Base-by-base conservation (phyloP, 305 asterid genomes). In the Galium porrigens region DNA sequence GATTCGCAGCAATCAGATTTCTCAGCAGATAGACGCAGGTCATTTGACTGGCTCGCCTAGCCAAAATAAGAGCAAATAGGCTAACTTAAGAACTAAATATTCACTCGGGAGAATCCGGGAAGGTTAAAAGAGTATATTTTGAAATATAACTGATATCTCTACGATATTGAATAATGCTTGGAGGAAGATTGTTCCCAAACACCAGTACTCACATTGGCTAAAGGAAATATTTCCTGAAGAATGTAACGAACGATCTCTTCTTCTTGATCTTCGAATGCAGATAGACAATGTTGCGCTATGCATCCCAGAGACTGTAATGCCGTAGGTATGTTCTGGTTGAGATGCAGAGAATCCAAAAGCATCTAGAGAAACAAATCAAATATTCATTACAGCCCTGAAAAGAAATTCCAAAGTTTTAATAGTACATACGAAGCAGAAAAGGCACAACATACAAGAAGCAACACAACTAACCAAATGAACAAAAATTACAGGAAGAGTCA, bases 351-450 rank as follows among this genome's bases (percentile, higher is more conserved):
- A 44, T 46, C 67, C 67, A 63, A 32, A 46, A 63, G 67, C 29
- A 44, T 46, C 67, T 46, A 42, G 29, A 29, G 33, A n/a, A 46
- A 27, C 0, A 29, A 22, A 14, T 1, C 67, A 44, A 46, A 14
- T 46, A 44, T 85, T 86, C 89, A 90, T 77, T 44, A 84, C 82
- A 49, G 96, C 80, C 32, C 86, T 84, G 76, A 73, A 77, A 81
- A 41, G 18, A 41, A 30, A 58, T 53, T 41, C 17, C 41, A 52
- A 61, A 61, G 67, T 14, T 63, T 48, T 51, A 17, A 15, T 51
- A n/a, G 56, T n/a, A n/a, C 25, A 15, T n/a, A 51, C 14, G 0
- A 42, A 18, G 51, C 14, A 39, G 29, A 37, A 4, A 12, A 53
- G 7, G 27, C 32, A 53, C 22, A 51, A 18, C 20, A 25, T 41